phyloP scores from a whole-genome alignment of 1,139 yeast species.

The Candida pseudocylindracea region DNA sequence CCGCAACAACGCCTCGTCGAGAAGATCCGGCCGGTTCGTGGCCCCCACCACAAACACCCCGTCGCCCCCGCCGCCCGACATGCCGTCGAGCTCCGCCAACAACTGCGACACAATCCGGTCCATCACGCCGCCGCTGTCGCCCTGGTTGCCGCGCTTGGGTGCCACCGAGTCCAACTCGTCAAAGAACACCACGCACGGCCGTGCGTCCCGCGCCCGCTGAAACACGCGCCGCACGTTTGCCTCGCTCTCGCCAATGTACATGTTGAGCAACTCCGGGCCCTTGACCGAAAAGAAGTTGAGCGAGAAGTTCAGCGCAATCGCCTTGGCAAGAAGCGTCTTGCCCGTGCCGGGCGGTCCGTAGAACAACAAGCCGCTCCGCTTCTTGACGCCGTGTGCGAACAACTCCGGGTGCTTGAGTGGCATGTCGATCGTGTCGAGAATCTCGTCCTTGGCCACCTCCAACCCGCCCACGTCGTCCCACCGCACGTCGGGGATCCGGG shows the following conservation, averaged over 20 bases:
- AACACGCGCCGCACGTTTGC: slow-evolving; percentile 90
- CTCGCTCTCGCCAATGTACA: slow-evolving; percentile 97
- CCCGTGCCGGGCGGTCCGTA: slow-evolving; percentile 99
- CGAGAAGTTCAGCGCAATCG: slow-evolving; percentile 87
- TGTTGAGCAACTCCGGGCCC: slow-evolving; percentile 85
- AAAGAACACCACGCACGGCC: slow-evolving; percentile 91
- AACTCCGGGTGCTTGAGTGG: slow-evolving; percentile 86
- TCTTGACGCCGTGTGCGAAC: slow-evolving; percentile 72
- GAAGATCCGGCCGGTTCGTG: slow-evolving; percentile 81
- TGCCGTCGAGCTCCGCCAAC: slow-evolving; percentile 86
- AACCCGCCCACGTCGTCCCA: slow-evolving; percentile 95
- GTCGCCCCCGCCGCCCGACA: slow-evolving; percentile 63
- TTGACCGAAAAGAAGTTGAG: slow-evolving; percentile 87
- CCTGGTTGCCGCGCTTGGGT: slow-evolving; percentile 94
- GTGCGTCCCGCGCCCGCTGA: slow-evolving; percentile 86
- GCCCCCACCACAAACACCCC: slow-evolving; percentile 98
- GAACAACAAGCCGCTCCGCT: slow-evolving; percentile 80
- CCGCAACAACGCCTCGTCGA: slow-evolving; percentile 82
- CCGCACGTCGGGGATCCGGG: slow-evolving; percentile 79
- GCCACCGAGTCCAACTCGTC: slow-evolving; percentile 97
- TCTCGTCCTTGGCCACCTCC: slow-evolving; percentile 75
- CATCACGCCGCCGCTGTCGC: slow-evolving; percentile 98
- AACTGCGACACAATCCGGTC: slow-evolving; percentile 92
- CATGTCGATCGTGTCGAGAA: slow-evolving; percentile 86
- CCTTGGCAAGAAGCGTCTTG: slow-evolving; percentile 83